phyloP scores from a whole-genome alignment of 2,329 filamentous ascomycete genomes.

The Geoglossum cookeanum region DNA sequence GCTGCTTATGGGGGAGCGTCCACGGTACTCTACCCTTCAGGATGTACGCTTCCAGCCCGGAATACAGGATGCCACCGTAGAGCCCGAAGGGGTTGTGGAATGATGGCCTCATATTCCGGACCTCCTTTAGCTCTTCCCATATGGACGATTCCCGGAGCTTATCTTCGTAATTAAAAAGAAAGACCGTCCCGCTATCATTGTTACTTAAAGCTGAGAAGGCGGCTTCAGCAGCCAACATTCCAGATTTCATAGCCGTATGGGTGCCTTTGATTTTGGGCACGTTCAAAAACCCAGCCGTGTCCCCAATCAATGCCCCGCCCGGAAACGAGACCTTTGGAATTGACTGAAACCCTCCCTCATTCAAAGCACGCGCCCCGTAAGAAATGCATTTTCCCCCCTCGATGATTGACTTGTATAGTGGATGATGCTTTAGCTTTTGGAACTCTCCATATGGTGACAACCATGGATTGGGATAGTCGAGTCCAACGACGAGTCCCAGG shows the following conservation, averaged over 20 bases:
- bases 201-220: slow-evolving; percentile 55
- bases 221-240: slow-evolving; percentile 89
- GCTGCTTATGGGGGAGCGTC: slow-evolving; percentile 71
- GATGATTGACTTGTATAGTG: slow-evolving; percentile 69
- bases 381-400: slow-evolving; percentile 96
- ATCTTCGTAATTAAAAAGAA: slow-evolving; percentile 89
- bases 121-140: slow-evolving; percentile 86
- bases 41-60: slow-evolving; percentile 75
- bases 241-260: slow-evolving; percentile 92
- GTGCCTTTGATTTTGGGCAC: slow-evolving; percentile 98
- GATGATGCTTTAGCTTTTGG: slow-evolving; percentile 96
- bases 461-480: slow-evolving; percentile 96
- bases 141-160: slow-evolving; percentile 68
- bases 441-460: slow-evolving; percentile 90
- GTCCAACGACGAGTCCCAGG: slow-evolving; percentile 73
- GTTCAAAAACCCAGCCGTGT: slow-evolving; percentile 92
- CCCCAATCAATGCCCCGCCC: slow-evolving; percentile 84
- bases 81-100: slow-evolving; percentile 79
- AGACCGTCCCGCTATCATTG: slow-evolving; percentile 49
- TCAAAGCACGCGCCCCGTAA: slow-evolving; percentile 77
- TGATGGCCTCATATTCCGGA: slow-evolving; percentile 92
- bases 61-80: slow-evolving; percentile 82
- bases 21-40: slow-evolving; percentile 74
- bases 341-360: slow-evolving; percentile 92
- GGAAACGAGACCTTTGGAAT: slow-evolving; percentile 96